Percentiles rank a stretch among this genome's conserved stretches.
Conservation (phyloP, 176 grass and related monocot genomes). For the Dactylis glomerata region DNA sequence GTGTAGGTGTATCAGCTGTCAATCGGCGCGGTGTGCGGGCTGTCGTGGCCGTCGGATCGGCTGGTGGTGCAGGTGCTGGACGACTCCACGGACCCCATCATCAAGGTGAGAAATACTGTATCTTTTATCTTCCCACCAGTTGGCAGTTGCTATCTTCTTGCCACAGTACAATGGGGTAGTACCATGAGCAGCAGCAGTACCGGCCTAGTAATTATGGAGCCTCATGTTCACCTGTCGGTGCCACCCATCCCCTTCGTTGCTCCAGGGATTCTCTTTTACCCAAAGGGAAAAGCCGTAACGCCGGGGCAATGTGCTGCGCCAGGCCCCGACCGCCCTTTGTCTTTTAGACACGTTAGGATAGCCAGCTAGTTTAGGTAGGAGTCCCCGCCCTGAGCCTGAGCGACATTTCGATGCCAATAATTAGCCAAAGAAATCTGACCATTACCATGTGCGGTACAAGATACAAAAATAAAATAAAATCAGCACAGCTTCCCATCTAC, state of each 20-base stretch:
- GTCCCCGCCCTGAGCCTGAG: not conserved
- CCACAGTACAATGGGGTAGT: not conserved
- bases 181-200: not conserved
- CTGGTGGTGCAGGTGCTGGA: slow-evolving; percentile 68
- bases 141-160: not conserved
- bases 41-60: slow-evolving; percentile 64
- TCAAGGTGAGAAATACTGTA: slow-evolving; percentile 37
- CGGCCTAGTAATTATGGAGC: not conserved
- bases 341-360: not conserved
- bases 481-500: not conserved
- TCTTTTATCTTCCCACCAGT: not conserved
- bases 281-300: slow-evolving; percentile 29
- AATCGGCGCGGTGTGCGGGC: slow-evolving; percentile 62
- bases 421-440: not conserved
- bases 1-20: slow-evolving; percentile 67
- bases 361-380: not conserved
- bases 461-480: not conserved
- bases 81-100: slow-evolving; percentile 61
- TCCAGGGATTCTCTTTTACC: not conserved
- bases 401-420: not conserved
- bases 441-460: not conserved
- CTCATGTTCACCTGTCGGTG: not conserved
- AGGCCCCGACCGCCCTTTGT: slow-evolving; percentile 20
- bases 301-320: slow-evolving; percentile 17
- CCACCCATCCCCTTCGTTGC: not conserved